Conservation (phyloP, 2,329 filamentous ascomycete genomes). For the Meredithiella fracta region DNA sequence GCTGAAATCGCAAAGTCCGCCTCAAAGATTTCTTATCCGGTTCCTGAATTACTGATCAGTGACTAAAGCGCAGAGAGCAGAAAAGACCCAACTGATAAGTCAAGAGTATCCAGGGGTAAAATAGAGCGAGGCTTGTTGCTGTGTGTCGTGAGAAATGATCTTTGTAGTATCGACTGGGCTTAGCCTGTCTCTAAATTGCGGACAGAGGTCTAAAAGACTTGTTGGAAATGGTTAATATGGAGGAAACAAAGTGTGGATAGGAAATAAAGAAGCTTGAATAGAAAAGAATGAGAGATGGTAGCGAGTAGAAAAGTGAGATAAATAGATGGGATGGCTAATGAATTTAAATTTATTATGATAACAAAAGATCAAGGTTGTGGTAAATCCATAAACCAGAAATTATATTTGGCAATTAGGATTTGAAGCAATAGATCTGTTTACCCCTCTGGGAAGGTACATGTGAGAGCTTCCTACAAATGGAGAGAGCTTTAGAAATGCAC, state of each 20-base stretch:
- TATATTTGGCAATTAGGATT: background rate
- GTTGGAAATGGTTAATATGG: background rate
- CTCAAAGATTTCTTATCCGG: background rate
- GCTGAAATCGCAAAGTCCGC: background rate
- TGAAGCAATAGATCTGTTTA: background rate
- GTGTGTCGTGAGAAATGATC: background rate
- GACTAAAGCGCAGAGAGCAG: background rate
- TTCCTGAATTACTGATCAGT: background rate
- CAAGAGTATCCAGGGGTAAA: background rate
- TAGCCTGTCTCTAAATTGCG: background rate
- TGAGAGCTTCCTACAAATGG: background rate
- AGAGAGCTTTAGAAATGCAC: background rate
- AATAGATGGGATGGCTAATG: too few relatives aligned
- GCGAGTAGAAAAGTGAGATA: background rate
- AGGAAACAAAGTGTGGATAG: background rate
- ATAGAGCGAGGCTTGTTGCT: background rate
- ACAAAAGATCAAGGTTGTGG: too few relatives aligned
- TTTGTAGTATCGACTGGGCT: background rate
- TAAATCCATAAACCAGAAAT: background rate
- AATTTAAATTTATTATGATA: too few relatives aligned
- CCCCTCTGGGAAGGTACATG: slow-evolving; percentile 1
- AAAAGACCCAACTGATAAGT: background rate
- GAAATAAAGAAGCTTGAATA: background rate
- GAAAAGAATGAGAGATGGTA: background rate
- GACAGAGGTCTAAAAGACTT: background rate